phyloP scores from a whole-genome alignment of 2,329 filamentous ascomycete genomes.

The Xylariaceae sp. region DNA sequence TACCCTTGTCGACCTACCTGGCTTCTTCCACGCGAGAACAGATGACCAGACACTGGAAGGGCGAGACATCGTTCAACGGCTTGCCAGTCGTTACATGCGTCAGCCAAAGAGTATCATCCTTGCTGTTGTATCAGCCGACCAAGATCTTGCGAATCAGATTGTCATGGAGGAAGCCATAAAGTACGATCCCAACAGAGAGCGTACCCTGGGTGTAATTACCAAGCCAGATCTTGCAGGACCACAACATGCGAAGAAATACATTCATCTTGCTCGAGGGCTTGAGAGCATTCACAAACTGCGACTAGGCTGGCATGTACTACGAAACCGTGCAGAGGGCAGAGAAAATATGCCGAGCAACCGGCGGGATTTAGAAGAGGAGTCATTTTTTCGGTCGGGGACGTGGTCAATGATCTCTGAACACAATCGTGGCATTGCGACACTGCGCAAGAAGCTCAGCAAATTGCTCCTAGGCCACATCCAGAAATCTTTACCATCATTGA shows the following conservation, averaged over 20 bases:
- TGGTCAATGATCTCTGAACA: background rate
- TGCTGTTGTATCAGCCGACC: conserved; percentile 51
- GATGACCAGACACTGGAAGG: conserved; percentile 41
- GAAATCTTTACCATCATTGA: background rate
- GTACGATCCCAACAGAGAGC: background rate
- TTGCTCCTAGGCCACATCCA: conserved; percentile 1
- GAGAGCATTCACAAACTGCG: background rate
- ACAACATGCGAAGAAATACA: background rate
- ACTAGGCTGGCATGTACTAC: conserved; percentile 2
- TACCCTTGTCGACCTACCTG: conserved; percentile 56
- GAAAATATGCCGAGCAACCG: background rate
- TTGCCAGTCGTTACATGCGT: conserved; percentile 53
- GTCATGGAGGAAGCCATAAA: background rate
- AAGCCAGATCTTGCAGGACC: background rate
- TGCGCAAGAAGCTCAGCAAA: conserved; percentile 1
- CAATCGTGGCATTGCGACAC: background rate
- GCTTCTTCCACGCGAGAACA: conserved; percentile 46
- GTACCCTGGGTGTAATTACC: conserved; percentile 1
- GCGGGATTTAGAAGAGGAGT: background rate
- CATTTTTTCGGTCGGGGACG: background rate
- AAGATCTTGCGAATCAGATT: conserved; percentile 41
- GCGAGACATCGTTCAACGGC: conserved; percentile 38
- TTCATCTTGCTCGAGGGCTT: background rate
- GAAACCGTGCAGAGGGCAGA: background rate
- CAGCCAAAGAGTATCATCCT: conserved; percentile 54